Conservation (phyloP, 495 filamentous ascomycete species). For the Oidiodendron maius region DNA sequence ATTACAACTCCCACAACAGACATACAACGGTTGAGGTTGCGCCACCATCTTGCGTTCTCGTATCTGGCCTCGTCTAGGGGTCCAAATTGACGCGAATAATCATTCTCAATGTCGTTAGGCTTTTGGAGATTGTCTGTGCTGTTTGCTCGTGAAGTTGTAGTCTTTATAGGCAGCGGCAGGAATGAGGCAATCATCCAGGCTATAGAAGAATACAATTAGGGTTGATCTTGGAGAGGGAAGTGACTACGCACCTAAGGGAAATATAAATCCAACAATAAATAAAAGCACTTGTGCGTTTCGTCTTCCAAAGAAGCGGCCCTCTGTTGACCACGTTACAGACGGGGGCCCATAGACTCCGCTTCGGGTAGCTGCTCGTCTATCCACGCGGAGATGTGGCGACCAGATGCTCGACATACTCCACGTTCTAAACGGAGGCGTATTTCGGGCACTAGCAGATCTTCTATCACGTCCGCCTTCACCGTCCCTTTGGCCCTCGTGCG, state of each 20-base stretch:
- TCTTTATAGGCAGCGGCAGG: conserved; percentile 65
- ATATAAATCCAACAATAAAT: conserved; percentile 85
- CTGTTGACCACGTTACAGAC: conserved; percentile 56
- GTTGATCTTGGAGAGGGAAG: not conserved
- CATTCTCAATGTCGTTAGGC: conserved; percentile 18
- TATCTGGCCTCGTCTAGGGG: conserved; percentile 56
- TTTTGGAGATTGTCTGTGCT: conserved; percentile 16
- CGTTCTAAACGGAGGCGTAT: conserved; percentile 12
- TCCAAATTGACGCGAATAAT: conserved; percentile 17
- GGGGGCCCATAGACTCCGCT: conserved; percentile 64
- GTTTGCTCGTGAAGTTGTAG: conserved; percentile 33
- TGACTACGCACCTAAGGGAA: conserved; percentile 64
- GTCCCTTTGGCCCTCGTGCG: conserved; percentile 11
- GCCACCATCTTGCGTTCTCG: conserved; percentile 88
- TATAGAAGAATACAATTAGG: conserved; percentile 20
- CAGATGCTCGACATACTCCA: conserved; percentile 54
- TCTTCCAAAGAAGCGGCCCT: conserved; percentile 53
- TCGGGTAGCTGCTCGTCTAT: conserved; percentile 48
- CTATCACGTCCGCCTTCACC: conserved; percentile 13
- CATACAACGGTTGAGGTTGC: conserved; percentile 85
- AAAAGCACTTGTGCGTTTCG: conserved; percentile 77
- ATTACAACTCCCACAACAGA: conserved; percentile 70
- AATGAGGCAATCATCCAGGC: conserved; percentile 85
- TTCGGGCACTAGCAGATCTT: conserved; percentile 9
- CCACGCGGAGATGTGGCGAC: conserved; percentile 69